Percentiles rank a stretch among this genome's conserved stretches.
phyloP scores from a whole-genome alignment of 2,329 filamentous ascomycete species.

The Cordyceps javanica region DNA sequence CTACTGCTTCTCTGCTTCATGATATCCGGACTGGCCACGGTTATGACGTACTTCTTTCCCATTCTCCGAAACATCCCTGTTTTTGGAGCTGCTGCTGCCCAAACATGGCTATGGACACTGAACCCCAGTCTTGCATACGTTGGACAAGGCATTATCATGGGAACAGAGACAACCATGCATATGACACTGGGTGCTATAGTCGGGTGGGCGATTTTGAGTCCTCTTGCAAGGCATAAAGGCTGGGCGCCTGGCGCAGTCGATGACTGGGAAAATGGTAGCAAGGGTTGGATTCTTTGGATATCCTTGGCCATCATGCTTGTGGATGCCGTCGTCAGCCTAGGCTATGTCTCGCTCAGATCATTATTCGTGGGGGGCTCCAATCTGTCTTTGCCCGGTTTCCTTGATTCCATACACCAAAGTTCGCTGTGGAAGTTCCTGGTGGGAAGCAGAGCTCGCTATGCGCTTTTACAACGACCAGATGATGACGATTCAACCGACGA shows the following conservation, averaged over 20 bases:
- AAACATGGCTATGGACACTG: slow-evolving; percentile 87
- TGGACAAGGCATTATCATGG: slow-evolving; percentile 98
- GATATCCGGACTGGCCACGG: slow-evolving; percentile 61
- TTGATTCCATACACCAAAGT: background rate
- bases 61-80: slow-evolving; percentile 79
- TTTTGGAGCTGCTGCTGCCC: slow-evolving; percentile 67
- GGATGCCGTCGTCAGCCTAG: slow-evolving; percentile 82
- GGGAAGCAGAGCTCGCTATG: slow-evolving; percentile 10
- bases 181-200: slow-evolving; percentile 88
- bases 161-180: slow-evolving; percentile 85
- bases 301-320: slow-evolving; percentile 95
- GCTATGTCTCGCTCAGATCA: slow-evolving; percentile 66
- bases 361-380: slow-evolving; percentile 26
- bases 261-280: slow-evolving; percentile 89
- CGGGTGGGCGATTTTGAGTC: slow-evolving; percentile 88
- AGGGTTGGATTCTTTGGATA: slow-evolving; percentile 98
- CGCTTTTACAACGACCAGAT: slow-evolving; percentile 15
- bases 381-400: background rate
- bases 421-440: background rate
- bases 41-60: slow-evolving; percentile 86
- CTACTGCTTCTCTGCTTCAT: slow-evolving; percentile 52
- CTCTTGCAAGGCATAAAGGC: slow-evolving; percentile 73
- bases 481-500: slow-evolving; percentile 19
- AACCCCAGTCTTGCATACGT: slow-evolving; percentile 97
- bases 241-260: slow-evolving; percentile 86